Percentiles rank a stretch among this genome's conserved stretches.
phyloP scores from a whole-genome alignment of 768 basidiomycete species.

The Gymnopilus junonius region DNA sequence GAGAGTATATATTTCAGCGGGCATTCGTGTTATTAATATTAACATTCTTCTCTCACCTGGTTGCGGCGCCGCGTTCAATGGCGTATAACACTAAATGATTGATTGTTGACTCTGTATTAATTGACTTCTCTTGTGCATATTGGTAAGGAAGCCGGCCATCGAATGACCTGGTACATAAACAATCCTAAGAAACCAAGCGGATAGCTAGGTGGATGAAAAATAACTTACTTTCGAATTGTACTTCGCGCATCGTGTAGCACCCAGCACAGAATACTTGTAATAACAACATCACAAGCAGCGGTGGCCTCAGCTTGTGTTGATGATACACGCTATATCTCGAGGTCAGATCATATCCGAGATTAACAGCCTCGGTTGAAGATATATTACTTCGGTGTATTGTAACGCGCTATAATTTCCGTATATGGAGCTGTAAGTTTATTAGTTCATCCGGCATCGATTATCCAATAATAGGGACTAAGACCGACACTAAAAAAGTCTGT shows the following conservation, averaged over 20 bases:
- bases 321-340: constrained; percentile 1
- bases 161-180: background rate
- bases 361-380: too few relatives aligned
- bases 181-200: too few relatives aligned
- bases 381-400: background rate
- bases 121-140: background rate
- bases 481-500: background rate
- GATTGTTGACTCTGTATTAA: constrained; percentile 11
- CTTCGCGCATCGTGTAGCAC: constrained; percentile 10
- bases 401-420: background rate
- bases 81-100: constrained; percentile 15
- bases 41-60: background rate
- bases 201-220: background rate
- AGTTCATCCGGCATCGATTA: background rate
- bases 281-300: constrained; percentile 11
- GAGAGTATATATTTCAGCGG: background rate
- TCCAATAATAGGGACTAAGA: background rate
- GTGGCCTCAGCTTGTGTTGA: constrained; percentile 12
- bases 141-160: background rate
- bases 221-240: background rate
- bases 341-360: background rate
- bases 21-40: background rate
- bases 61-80: constrained; percentile 14
- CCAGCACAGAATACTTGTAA: constrained; percentile 4
- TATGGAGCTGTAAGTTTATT: background rate